phyloP scores from a whole-genome alignment of 2,329 filamentous ascomycete species.

The Aspergillus sp. region DNA sequence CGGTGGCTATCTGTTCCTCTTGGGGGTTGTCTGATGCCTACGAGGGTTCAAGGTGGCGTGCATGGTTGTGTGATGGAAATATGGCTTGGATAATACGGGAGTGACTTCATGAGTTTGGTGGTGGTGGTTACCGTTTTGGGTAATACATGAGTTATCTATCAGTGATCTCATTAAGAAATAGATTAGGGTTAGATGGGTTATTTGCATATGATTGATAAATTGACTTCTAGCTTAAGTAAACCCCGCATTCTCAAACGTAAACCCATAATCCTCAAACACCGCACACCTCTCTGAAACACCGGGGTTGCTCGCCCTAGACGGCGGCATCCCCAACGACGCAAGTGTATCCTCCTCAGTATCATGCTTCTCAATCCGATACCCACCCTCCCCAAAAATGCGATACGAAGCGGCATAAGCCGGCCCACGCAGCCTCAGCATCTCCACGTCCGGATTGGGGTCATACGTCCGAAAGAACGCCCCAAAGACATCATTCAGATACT shows the following conservation, averaged over 20 bases:
- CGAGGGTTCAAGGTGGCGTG: no score
- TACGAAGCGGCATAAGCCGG: constrained; percentile 21
- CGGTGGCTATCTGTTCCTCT: no score
- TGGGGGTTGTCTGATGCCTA: no score
- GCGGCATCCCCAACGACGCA: constrained; percentile 19
- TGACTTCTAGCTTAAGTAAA: neutral
- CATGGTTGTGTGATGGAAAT: no score
- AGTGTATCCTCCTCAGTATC: constrained; percentile 6
- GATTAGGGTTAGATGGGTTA: no score
- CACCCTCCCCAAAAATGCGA: constrained; percentile 13
- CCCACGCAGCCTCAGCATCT: constrained; percentile 18
- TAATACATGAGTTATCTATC: no score
- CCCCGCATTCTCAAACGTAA: constrained; percentile 24
- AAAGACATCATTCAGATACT: constrained; percentile 26
- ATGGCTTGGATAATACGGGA: no score
- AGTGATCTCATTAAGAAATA: no score
- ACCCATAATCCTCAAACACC: constrained; percentile 26
- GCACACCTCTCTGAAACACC: constrained; percentile 17
- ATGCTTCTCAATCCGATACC: constrained; percentile 17
- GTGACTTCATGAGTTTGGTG: no score
- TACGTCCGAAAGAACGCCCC: constrained; percentile 21
- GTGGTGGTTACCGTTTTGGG: no score
- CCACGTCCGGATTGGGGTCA: constrained; percentile 22
- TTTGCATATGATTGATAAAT: no score
- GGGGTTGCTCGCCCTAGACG: constrained; percentile 13